Conservation (phyloP, 805 yeast species). For the Barnettozyma vustinii region DNA sequence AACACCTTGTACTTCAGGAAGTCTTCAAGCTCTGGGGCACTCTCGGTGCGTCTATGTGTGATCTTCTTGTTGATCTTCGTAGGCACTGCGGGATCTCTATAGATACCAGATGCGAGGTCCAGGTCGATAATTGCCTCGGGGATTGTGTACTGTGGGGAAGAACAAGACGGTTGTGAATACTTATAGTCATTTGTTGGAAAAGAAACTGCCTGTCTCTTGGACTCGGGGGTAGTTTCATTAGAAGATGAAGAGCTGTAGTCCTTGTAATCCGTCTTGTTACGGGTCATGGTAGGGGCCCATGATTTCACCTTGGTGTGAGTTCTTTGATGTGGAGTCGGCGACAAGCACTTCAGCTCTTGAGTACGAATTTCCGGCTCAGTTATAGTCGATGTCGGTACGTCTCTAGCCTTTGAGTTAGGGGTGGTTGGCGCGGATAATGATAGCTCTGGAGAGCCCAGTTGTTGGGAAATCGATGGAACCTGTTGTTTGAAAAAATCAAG, state of each 20-base stretch:
- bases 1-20: slow-evolving; percentile 20
- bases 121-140: slow-evolving; percentile 55
- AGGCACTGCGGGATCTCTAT: slow-evolving; percentile 24
- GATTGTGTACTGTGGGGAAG: slow-evolving; percentile 22
- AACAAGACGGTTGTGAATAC: neutral
- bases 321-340: slow-evolving; percentile 22
- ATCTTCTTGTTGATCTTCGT: slow-evolving; percentile 22
- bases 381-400: slow-evolving; percentile 11
- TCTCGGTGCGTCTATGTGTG: slow-evolving; percentile 47
- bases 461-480: slow-evolving; percentile 15
- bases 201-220: slow-evolving; percentile 10
- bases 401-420: neutral
- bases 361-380: slow-evolving; percentile 9
- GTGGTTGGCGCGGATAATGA: slow-evolving; percentile 1
- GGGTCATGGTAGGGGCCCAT: slow-evolving; percentile 29
- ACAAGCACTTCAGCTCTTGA: neutral
- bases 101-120: slow-evolving; percentile 44
- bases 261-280: neutral
- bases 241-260: slow-evolving; percentile 15
- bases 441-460: slow-evolving; percentile 5
- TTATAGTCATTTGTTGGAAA: neutral
- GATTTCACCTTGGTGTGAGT: slow-evolving; percentile 32
- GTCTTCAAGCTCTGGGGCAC: slow-evolving; percentile 48
- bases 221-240: slow-evolving; percentile 25
- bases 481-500: slow-evolving; percentile 20